A percentile compares a stretch with the other conserved stretches of the same genome.
Conservation (phyloP, 345 rosid genomes). For the Trapa incisa region DNA sequence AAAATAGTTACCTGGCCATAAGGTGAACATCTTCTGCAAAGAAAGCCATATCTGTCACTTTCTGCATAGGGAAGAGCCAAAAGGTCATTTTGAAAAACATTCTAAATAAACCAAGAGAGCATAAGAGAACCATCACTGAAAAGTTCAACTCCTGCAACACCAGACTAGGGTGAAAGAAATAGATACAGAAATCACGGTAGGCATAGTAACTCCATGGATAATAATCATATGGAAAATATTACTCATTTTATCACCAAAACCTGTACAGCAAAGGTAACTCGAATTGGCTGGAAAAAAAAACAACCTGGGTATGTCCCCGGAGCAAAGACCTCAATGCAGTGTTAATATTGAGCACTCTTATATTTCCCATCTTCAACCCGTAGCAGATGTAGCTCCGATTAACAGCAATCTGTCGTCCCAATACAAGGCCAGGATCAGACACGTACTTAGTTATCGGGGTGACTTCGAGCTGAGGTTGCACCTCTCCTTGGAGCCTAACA, state of each 20-base stretch:
- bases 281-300: background rate
- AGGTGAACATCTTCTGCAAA: constrained; percentile 82
- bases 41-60: constrained; percentile 69
- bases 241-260: background rate
- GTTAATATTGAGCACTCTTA: constrained; percentile 60
- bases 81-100: background rate
- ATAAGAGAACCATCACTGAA: background rate
- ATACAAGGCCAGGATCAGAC: constrained; percentile 55
- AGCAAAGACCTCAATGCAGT: constrained; percentile 66
- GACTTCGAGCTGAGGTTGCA: constrained; percentile 65
- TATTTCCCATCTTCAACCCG: constrained; percentile 62
- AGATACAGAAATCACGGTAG: background rate
- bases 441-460: constrained; percentile 65
- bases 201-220: background rate
- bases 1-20: constrained; percentile 45
- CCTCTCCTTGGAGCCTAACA: constrained; percentile 44
- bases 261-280: background rate
- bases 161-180: background rate
- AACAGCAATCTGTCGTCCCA: constrained; percentile 74
- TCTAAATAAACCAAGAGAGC: background rate
- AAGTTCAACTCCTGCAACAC: background rate
- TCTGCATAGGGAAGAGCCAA: constrained; percentile 19
- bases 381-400: constrained; percentile 63
- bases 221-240: background rate
- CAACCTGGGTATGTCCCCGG: constrained; percentile 60